These are phyloP conservation scores for Trapa bicornis DNA, from an alignment of 345 rosid species.

Conservation along the genomic window DNA sequence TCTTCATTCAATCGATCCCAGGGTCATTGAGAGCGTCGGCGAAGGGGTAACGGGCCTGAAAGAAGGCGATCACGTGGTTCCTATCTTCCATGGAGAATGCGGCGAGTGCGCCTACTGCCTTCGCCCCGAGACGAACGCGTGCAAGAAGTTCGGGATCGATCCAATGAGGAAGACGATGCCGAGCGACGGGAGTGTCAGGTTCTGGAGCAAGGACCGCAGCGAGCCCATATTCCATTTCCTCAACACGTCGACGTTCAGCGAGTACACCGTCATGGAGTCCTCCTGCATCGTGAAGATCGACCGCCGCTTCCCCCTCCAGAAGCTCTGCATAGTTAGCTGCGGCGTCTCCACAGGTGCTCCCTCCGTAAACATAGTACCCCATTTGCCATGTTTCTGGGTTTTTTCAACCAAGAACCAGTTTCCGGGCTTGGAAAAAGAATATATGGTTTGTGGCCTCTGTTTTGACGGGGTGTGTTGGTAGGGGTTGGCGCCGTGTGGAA, in stretches of 20 bases:
- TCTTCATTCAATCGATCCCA: not conserved
- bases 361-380: not conserved
- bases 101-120: conserved; percentile 44
- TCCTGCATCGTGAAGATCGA: conserved; percentile 45
- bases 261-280: conserved; percentile 53
- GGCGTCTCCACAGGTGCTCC: conserved; percentile 56
- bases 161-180: conserved; percentile 46
- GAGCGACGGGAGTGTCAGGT: conserved; percentile 44
- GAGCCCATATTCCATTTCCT: conserved; percentile 49
- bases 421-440: too few relatives aligned
- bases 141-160: conserved; percentile 32
- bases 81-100: conserved; percentile 58
- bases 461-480: not conserved
- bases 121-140: conserved; percentile 28
- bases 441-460: too few relatives aligned
- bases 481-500: conserved; percentile 79
- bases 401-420: too few relatives aligned
- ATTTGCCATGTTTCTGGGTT: too few relatives aligned
- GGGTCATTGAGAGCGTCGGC: conserved; percentile 57
- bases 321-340: conserved; percentile 54
- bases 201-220: conserved; percentile 25
- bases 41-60: conserved; percentile 47
- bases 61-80: conserved; percentile 54
- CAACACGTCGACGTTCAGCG: conserved; percentile 60
- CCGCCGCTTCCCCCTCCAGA: conserved; percentile 31